Conservation (phyloP, 768 basidiomycete genomes). For the Favolaschia claudopus region DNA sequence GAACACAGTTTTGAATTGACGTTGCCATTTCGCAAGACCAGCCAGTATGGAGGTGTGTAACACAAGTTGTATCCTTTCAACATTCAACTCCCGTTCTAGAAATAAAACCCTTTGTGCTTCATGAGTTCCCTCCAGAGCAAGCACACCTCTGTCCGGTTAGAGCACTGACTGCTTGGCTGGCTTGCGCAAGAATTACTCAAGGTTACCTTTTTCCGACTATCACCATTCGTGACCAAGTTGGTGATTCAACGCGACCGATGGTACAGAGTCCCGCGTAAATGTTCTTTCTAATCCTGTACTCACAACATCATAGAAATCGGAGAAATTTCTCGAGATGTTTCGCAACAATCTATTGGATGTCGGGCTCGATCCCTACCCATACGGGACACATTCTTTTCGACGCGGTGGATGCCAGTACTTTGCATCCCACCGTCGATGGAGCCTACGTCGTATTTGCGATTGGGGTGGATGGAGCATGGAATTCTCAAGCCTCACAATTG, state of each 20-base stretch:
- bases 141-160: constrained; percentile 44
- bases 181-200: constrained; percentile 17
- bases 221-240: constrained; percentile 36
- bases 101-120: constrained; percentile 39
- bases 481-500: constrained; percentile 47
- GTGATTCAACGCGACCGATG: constrained; percentile 30
- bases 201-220: constrained; percentile 45
- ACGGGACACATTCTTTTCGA: constrained; percentile 51
- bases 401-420: constrained; percentile 51
- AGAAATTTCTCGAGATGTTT: constrained; percentile 47
- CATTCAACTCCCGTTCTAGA: constrained; percentile 24
- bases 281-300: too few relatives aligned
- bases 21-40: constrained; percentile 36
- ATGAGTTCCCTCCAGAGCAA: constrained; percentile 29
- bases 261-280: constrained; percentile 30
- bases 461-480: constrained; percentile 57
- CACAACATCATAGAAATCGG: constrained; percentile 34
- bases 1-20: constrained; percentile 25
- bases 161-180: constrained; percentile 41
- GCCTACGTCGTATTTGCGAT: constrained; percentile 46
- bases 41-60: constrained; percentile 36
- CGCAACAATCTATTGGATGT: constrained; percentile 51
- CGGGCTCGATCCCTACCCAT: constrained; percentile 41
- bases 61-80: neutral
- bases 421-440: constrained; percentile 40